Evolutionary conservation across 352 stramenopile species (phyloP), one percentile per base, ranked within the genome.

Genomic region (Poterioochromonas sp.): DNA sequence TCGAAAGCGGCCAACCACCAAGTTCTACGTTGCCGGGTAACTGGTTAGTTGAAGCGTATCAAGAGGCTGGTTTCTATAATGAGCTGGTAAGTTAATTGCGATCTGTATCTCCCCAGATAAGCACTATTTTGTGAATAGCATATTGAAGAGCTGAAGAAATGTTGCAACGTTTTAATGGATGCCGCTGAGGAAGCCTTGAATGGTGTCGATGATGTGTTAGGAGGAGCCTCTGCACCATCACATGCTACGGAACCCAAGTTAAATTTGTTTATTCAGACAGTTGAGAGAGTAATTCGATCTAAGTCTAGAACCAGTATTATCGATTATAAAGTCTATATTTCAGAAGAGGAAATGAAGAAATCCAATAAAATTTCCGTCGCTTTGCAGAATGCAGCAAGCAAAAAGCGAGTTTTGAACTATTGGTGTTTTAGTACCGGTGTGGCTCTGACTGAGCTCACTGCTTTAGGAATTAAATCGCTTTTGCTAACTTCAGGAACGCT

Each of bases 381-480:
- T n/a, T 44, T 8, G 20, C 11, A 47, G 2, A 47, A 20, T 41
- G 5, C 5, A 34, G 22, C 39, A 44, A 62, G 18, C 0, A 54
- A 60, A 29, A 84, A 84, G 51, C 81, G 92, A 49, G 93, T 95
- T 26, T 91, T 99, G 63, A 95, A 94, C 79, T 99, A 97, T 83
- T 99, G 95, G 95, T 99, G 95, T 82, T 98, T 99, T 82, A 92
- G 96, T 71, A 94, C 96, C 20, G 92, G 92, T 2, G 87, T 99
- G 0, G 94, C 95, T 0, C 96, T 99, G 82, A 84, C 92, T 81
- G 94, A 98, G 82, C 90, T 99, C 0, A 76, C 18, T 29, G 26
- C 0, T 39, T n/a, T 63, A 18, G 68, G 68, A n/a, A 26, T 91
- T n/a, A 79, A 85, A 22, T 90, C 83, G 5, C 87, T 95, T 32